Evolutionary conservation across 345 rosid species (phyloP), one percentile per base, ranked within the genome.

Genomic region (Turnera subulata): DNA sequence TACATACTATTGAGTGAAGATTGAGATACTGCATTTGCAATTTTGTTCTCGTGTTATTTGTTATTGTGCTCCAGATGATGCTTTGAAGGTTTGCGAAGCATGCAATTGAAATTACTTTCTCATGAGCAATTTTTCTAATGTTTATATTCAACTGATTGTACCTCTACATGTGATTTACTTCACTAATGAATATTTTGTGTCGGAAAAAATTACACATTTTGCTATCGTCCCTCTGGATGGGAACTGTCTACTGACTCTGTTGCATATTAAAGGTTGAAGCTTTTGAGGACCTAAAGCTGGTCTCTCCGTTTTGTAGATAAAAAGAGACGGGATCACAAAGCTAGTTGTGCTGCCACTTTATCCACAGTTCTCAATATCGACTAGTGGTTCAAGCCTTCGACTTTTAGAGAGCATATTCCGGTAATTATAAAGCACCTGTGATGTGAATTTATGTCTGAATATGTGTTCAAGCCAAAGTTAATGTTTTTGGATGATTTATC

Each of bases 281-380:
- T n/a, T 48, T 37, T 47, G 7, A 17, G 26, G 29, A 53, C 46
- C 32, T 53, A 23, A 50, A 29, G 8, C 33, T 22, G 16, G 22
- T 44, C 42, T 50, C 20, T 40, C 26, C 20, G 17, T 25, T 50
- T 46, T 70, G 59, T 73, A 92, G 99, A 92, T 92, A 63, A 92
- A 89, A 65, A 80, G 70, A 70, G 99, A 92, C 75, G 81, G 87
- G 59, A 86, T 92, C 66, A 70, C 88, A 73, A 92, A 83, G 79
- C 97, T 92, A 50, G 99, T 89, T 63, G 97, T 92, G 62, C 94
- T 92, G 70, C 99, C 99, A 29, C 95, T 92, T 67, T 92, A 92
- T 78, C 99, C 99, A 24, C 97, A 92, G 58, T 92, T 92, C 77
- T 92, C 99, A 6, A 92, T 92, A 82, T 92, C 99, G 45, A 92